Conservation (phyloP, 768 basidiomycete genomes). For the Rhizopogon rudus region DNA sequence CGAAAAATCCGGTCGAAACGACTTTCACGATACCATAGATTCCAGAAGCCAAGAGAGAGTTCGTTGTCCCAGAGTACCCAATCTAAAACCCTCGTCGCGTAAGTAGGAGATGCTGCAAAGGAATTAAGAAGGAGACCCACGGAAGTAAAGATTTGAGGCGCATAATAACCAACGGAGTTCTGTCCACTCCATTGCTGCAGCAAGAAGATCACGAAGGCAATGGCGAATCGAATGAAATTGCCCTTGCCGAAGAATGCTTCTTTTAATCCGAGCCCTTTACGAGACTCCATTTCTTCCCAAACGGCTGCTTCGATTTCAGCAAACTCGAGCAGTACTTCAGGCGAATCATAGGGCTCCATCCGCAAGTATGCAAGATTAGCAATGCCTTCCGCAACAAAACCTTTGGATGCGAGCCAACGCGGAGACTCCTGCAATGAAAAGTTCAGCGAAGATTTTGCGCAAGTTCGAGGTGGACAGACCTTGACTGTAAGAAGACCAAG, state of each 20-base stretch:
- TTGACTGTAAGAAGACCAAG: constrained; percentile 65
- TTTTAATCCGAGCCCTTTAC: constrained; percentile 56
- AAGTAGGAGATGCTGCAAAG: neutral
- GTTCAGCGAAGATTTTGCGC: constrained; percentile 4
- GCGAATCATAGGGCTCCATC: constrained; percentile 34
- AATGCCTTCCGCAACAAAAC: constrained; percentile 47
- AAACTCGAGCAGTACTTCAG: constrained; percentile 52
- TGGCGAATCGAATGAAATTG: constrained; percentile 78
- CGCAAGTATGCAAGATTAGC: constrained; percentile 64
- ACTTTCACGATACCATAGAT: constrained; percentile 68
- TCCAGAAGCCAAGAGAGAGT: constrained; percentile 67
- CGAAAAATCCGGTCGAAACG: constrained; percentile 58
- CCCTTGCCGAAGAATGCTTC: constrained; percentile 81
- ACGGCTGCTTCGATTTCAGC: constrained; percentile 83
- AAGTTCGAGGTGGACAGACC: constrained; percentile 19
- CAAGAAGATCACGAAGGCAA: constrained; percentile 75
- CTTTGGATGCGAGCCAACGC: constrained; percentile 69
- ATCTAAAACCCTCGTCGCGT: constrained; percentile 35
- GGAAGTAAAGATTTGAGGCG: constrained; percentile 67
- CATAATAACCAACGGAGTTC: constrained; percentile 76
- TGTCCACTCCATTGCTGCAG: constrained; percentile 85
- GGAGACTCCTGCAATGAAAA: constrained; percentile 57
- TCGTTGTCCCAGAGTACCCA: constrained; percentile 54
- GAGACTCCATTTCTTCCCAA: constrained; percentile 62
- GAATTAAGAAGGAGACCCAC: constrained; percentile 27